phyloP scores from a whole-genome alignment of 2,329 filamentous ascomycete species.

The Biscogniauxia sp. region DNA sequence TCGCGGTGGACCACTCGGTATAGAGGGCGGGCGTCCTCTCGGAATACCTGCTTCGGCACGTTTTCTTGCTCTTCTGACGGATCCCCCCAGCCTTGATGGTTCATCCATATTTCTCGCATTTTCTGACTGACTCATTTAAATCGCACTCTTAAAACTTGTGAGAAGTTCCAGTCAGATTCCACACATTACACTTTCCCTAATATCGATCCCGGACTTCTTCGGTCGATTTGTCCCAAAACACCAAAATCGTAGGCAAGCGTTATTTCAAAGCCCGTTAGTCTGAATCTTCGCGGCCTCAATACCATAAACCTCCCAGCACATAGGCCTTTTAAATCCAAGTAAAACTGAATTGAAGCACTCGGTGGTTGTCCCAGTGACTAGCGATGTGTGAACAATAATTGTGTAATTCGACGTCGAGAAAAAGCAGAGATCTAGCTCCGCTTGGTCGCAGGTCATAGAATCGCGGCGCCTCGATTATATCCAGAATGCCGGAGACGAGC shows the following conservation, averaged over 20 bases:
- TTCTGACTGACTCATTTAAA: slow-evolving; percentile 55
- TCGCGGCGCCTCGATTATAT: slow-evolving; percentile 24
- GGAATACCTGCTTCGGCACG: slow-evolving; percentile 43
- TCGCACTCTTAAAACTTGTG: slow-evolving; percentile 23
- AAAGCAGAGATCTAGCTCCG: slow-evolving; percentile 9
- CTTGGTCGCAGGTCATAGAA: slow-evolving; percentile 17
- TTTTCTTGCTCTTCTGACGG: slow-evolving; percentile 55
- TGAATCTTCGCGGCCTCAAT: slow-evolving; percentile 17
- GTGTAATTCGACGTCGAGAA: slow-evolving; percentile 9
- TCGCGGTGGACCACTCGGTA: slow-evolving; percentile 30
- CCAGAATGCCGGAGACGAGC: slow-evolving; percentile 19
- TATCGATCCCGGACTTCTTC: slow-evolving; percentile 16
- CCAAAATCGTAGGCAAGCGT: slow-evolving; percentile 22
- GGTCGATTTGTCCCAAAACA: slow-evolving; percentile 16
- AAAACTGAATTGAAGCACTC: slow-evolving; percentile 9
- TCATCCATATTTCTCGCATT: slow-evolving; percentile 54
- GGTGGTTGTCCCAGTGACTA: slow-evolving; percentile 10
- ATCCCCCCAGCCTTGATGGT: slow-evolving; percentile 42
- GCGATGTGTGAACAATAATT: slow-evolving; percentile 7
- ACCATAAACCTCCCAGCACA: slow-evolving; percentile 16
- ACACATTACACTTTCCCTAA: slow-evolving; percentile 21
- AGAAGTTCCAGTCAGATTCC: slow-evolving; percentile 14
- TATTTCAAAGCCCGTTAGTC: slow-evolving; percentile 11
- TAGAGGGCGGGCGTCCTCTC: slow-evolving; percentile 28
- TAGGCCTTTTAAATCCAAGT: slow-evolving; percentile 3